Evolutionary conservation across 2,329 filamentous ascomycete genomes (phyloP).

Genomic region (Pseudophaeomoniella oleicola): DNA sequence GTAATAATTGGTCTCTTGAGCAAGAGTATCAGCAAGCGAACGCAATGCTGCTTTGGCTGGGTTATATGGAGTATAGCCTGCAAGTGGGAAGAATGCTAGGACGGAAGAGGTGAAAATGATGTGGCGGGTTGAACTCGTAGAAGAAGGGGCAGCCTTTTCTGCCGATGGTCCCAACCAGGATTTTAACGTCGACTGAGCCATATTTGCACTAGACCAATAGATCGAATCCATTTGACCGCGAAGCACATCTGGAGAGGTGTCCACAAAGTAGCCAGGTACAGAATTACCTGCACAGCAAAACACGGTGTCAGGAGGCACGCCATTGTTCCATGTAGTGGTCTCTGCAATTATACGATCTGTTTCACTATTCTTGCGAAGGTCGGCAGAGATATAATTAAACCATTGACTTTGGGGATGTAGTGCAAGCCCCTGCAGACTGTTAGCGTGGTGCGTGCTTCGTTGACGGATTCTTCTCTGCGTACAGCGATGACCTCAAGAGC

Average conservation of each 20-base stretch:
- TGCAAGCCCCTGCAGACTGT: constrained; percentile 30
- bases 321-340: constrained; percentile 65
- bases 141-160: constrained; percentile 14
- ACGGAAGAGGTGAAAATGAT: constrained; percentile 78
- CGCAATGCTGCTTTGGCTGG: constrained; percentile 77
- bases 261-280: constrained; percentile 61
- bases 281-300: constrained; percentile 79
- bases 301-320: constrained; percentile 61
- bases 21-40: constrained; percentile 66
- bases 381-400: constrained; percentile 72
- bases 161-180: constrained; percentile 48
- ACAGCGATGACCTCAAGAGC: constrained; percentile 50
- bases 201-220: constrained; percentile 75
- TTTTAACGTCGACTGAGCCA: constrained; percentile 64
- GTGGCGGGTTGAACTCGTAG: constrained; percentile 45
- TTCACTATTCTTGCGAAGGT: constrained; percentile 58
- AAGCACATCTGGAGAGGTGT: constrained; percentile 52
- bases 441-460: neutral
- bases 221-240: constrained; percentile 81
- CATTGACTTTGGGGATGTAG: constrained; percentile 52
- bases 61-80: constrained; percentile 72
- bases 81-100: constrained; percentile 58
- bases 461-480: too few species aligned
- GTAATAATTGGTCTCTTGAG: constrained; percentile 75
- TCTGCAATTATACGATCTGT: constrained; percentile 56